Evolutionary conservation across 2,329 filamentous ascomycete genomes (phyloP).

Genomic region (Ophiostoma triangulosporum): DNA sequence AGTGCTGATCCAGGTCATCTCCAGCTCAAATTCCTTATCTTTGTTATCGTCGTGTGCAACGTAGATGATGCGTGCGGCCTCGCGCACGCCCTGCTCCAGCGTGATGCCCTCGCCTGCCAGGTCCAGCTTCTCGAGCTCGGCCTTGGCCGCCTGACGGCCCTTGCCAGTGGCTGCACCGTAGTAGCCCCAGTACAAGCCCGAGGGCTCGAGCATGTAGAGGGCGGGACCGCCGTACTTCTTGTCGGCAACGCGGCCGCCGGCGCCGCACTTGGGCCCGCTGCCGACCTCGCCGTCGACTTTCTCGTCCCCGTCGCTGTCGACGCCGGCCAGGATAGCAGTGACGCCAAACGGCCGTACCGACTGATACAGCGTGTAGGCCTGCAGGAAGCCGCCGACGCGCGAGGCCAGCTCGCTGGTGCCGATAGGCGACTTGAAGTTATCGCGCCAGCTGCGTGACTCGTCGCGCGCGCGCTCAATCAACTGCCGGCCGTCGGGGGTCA

Average conservation of each 20-base stretch:
- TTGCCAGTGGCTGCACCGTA: slow-evolving; percentile 97
- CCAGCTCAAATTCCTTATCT: slow-evolving; percentile 98
- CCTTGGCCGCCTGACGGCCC: slow-evolving; percentile 91
- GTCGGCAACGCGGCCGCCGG: slow-evolving; percentile 66
- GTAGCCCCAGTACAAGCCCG: slow-evolving; percentile 96
- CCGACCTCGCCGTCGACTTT: slow-evolving; percentile 88
- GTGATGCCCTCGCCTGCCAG: slow-evolving; percentile 64
- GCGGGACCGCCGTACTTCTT: slow-evolving; percentile 77
- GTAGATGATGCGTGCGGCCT: slow-evolving; percentile 94
- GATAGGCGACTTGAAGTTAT: slow-evolving; percentile 89
- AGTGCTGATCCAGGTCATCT: slow-evolving; percentile 96
- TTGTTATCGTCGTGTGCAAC: slow-evolving; percentile 97
- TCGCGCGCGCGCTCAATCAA: slow-evolving; percentile 90
- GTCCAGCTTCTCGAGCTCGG: slow-evolving; percentile 95
- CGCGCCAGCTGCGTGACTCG: slow-evolving; percentile 82
- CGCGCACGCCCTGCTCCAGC: slow-evolving; percentile 80
- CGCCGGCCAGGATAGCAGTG: slow-evolving; percentile 84
- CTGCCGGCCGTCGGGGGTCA: slow-evolving; percentile 88
- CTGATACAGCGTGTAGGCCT: slow-evolving; percentile 95
- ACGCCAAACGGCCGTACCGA: slow-evolving; percentile 95
- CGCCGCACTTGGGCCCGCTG: slow-evolving; percentile 60
- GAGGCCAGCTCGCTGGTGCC: slow-evolving; percentile 75
- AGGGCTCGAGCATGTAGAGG: slow-evolving; percentile 98
- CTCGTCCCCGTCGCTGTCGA: slow-evolving; percentile 76
- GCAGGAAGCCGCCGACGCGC: slow-evolving; percentile 89